Base-by-base conservation (phyloP, 1,139 yeast species). In the Kazachstania sp. region DNA sequence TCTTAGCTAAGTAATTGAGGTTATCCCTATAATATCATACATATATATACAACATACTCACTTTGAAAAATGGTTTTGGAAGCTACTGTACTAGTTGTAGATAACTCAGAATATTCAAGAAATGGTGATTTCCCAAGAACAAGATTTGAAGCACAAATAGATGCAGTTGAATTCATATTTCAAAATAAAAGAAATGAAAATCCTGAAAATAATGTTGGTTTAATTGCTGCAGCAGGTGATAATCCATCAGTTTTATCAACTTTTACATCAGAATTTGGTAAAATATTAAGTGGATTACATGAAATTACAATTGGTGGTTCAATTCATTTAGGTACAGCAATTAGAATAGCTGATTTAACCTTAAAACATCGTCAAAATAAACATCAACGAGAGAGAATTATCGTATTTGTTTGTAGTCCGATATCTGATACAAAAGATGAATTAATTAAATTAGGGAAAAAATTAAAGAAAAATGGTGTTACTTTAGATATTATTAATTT, bases 41-140 rank as follows among this genome's bases (percentile, higher is more conserved):
- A n/a, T n/a, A n/a, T n/a, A n/a, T n/a, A n/a, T n/a, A n/a, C n/a
- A n/a, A n/a, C n/a, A n/a, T n/a, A n/a, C n/a, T n/a, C n/a, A n/a
- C n/a, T n/a, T n/a, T n/a, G n/a, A n/a, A n/a, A n/a, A n/a, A n/a
- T 87, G 96, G 96, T 83, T 55, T 79, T 90, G 62, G 97, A 92
- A 71, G 97, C 98, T 54, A 86, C 97, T 18, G 90, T 92, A 86
- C 79, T 92, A 55, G 87, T 88, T 59, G 79, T 92, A 62, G 98
- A 94, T 71, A 90, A 88, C 74, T 87, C 97, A 50, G 98, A 94
- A 70, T 92, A 76, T 67, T 86, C 90, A 79, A 77, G 98, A 61
- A 92, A 92, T 65, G 98, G 97, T 38, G 98, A 94, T 67, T 94
- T 83, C 63, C 75, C 87, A 43, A 81, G 95, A 29, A 83, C 94